Evolutionary conservation across 2,329 filamentous ascomycete species (phyloP).

Genomic region (Diaporthe sp.): DNA sequence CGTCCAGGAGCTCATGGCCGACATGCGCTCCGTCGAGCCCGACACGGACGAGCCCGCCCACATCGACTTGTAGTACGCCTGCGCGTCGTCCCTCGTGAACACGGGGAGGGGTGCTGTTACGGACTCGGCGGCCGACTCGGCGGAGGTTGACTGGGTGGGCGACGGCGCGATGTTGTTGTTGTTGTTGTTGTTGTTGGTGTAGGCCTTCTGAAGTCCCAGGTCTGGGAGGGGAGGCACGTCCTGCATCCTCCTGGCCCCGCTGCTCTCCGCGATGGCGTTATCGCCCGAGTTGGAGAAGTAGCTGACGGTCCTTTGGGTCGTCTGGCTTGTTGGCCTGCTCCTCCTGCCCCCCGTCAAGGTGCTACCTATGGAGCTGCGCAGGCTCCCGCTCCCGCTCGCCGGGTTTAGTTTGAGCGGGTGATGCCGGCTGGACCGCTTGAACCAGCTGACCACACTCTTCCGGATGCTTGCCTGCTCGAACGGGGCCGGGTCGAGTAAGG

Average conservation of each 20-base stretch:
- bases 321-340: slow-evolving; percentile 8
- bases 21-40: slow-evolving; percentile 12
- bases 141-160: neutral
- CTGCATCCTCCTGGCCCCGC: neutral
- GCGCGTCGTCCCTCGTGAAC: slow-evolving; percentile 23
- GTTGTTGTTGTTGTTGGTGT: slow-evolving; percentile 11
- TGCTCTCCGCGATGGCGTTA: neutral
- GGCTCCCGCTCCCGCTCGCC: neutral
- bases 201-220: neutral
- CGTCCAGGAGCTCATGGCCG: slow-evolving; percentile 27
- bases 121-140: neutral
- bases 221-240: slow-evolving; percentile 26
- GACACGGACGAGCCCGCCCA: neutral
- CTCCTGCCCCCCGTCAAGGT: neutral
- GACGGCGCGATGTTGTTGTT: neutral
- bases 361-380: neutral
- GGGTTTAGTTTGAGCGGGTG: slow-evolving; percentile 32
- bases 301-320: neutral
- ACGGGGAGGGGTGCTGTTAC: neutral
- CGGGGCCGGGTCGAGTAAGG: slow-evolving; percentile 14
- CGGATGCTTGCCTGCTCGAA: slow-evolving; percentile 29
- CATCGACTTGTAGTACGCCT: slow-evolving; percentile 25
- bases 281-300: neutral
- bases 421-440: slow-evolving; percentile 24
- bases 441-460: slow-evolving; percentile 31